A percentile compares a stretch with the other conserved stretches of the same genome.
These are phyloP conservation scores for Linnemannia zychae DNA, from an alignment of 192 early-diverging fungal genomes.

Conservation along the genomic window DNA sequence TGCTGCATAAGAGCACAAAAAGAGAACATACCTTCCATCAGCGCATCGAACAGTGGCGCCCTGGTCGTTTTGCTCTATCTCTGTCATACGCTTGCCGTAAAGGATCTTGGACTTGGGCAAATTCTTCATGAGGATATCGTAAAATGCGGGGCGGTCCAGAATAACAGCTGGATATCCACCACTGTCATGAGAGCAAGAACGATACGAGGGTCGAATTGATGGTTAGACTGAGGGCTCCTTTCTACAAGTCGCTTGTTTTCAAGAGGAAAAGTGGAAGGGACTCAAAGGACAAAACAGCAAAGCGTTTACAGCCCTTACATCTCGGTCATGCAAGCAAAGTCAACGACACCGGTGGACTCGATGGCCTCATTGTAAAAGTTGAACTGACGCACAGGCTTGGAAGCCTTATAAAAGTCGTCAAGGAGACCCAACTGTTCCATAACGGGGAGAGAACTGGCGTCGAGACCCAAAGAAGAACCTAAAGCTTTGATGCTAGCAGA, in stretches of 20 bases:
- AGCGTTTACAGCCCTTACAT: slow-evolving; percentile 27
- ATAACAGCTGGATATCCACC: slow-evolving; percentile 50
- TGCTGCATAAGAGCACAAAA: background rate
- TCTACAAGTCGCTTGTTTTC: background rate
- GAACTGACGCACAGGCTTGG: slow-evolving; percentile 48
- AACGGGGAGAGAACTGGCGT: slow-evolving; percentile 35
- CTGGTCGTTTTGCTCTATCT: slow-evolving; percentile 28
- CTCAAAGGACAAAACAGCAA: background rate
- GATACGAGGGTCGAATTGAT: background rate
- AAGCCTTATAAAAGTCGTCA: slow-evolving; percentile 31
- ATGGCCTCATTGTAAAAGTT: slow-evolving; percentile 54
- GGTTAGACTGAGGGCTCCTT: background rate
- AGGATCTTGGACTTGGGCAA: slow-evolving; percentile 42
- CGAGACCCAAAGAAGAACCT: slow-evolving; percentile 47
- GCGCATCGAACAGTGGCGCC: slow-evolving; percentile 46
- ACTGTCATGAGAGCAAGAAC: slow-evolving; percentile 12
- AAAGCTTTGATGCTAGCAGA: slow-evolving; percentile 16
- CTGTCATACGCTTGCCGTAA: slow-evolving; percentile 32
- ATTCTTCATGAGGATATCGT: slow-evolving; percentile 40
- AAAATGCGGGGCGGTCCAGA: slow-evolving; percentile 56
- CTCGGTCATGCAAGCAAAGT: slow-evolving; percentile 46
- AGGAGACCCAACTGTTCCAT: slow-evolving; percentile 53
- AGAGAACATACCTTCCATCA: slow-evolving; percentile 39
- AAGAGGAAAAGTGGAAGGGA: background rate
- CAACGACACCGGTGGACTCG: slow-evolving; percentile 35